Base-by-base conservation (phyloP, 2,329 filamentous ascomycete genomes). In the Coniosporium tulheliwenetii region DNA sequence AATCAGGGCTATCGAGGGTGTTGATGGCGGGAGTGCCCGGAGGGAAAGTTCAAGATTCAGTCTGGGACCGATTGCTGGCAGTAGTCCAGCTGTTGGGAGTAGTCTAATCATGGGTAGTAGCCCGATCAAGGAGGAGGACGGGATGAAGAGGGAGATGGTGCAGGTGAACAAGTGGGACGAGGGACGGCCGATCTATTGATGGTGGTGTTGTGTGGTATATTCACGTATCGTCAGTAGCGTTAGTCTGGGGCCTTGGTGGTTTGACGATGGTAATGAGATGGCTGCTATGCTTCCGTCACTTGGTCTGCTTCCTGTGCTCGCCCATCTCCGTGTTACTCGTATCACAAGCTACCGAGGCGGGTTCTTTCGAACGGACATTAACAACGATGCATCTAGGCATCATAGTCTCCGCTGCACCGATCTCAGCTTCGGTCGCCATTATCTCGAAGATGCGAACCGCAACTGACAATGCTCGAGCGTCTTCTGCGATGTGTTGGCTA, bases 1-100 rank as follows among this genome's bases (percentile, higher is more conserved):
- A 10, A 63, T 73, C 39, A 57, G 62, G 47, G 55, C 79, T 37
- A 56, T 70, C 44, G 57, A 64, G 29, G 60, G 60, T 44, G 55
- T 55, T 26, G 46, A 50, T 8, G 46, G 39, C 13, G 39, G 38
- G 39, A 34, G n/a, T 19, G 16, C 46, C 47, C 41, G 41, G 48
- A 39, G 56, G 9, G 52, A 56, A 38, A 55, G 55, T 36, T 49
- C 49, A n/a, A 54, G 53, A 26, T 52, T 52, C 37, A 60, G 54
- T 42, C 41, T 55, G 30, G 57, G 53, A n/a, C 45, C 49, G 37
- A 48, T 47, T 19, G 47, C 48, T 13, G 48, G 48, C 14, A 56
- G 49, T 42, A 61, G 52, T 36, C 53, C 58, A 30, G 47, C 47
- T 38, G 19, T 26, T 41, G 36, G 45, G 46, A 33, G 39, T 41